These are phyloP conservation scores for Alternaria postmessia DNA, from an alignment of 2,329 filamentous ascomycete genomes.

Conservation along the genomic window DNA sequence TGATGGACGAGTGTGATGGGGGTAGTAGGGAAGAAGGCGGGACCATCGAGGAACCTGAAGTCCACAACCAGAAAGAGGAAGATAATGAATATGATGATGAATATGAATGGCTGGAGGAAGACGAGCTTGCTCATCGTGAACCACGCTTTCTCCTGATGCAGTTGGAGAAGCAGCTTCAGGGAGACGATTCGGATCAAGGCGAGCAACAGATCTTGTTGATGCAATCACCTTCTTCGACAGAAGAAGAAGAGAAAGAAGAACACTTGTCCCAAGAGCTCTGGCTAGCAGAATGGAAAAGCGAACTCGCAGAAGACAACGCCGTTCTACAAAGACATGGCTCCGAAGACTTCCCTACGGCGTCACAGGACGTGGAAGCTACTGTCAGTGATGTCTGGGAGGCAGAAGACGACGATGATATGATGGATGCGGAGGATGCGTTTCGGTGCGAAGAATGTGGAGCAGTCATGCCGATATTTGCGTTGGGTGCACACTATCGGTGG, in stretches of 20 bases:
- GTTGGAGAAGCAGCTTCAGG: neutral
- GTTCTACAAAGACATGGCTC: slow-evolving; percentile 31
- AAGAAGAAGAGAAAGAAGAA: neutral
- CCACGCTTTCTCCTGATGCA: too few relatives aligned
- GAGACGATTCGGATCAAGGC: neutral
- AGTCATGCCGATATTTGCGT: slow-evolving; percentile 65
- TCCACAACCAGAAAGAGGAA: neutral
- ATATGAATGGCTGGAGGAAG: neutral
- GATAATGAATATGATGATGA: neutral
- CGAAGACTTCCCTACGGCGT: slow-evolving; percentile 42
- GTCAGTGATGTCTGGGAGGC: slow-evolving; percentile 31
- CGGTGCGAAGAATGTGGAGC: slow-evolving; percentile 62
- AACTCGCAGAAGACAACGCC: neutral
- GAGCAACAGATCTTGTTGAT: neutral
- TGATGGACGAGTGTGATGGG: neutral
- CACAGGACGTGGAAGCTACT: slow-evolving; percentile 28
- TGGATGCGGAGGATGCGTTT: slow-evolving; percentile 40
- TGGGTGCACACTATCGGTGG: slow-evolving; percentile 65
- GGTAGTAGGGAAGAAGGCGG: neutral
- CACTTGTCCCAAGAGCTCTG: neutral
- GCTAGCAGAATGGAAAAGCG: neutral
- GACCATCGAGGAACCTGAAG: neutral
- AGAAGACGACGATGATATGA: slow-evolving; percentile 46
- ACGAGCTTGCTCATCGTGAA: neutral
- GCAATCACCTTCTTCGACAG: neutral